Evolutionary conservation across 768 basidiomycete species (phyloP).

Genomic region (Termitomyces sp.): DNA sequence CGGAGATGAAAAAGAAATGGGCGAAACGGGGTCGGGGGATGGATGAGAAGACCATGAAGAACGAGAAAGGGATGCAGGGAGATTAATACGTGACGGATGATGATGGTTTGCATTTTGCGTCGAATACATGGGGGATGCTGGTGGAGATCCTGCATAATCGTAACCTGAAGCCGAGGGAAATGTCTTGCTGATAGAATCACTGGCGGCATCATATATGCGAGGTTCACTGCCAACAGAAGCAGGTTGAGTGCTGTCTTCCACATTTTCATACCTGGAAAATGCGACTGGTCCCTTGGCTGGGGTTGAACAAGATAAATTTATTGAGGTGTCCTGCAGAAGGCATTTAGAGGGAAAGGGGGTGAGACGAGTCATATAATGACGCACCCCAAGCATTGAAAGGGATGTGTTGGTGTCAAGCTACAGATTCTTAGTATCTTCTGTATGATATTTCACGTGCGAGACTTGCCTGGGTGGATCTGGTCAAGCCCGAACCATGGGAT

Average conservation of each 20-base stretch:
- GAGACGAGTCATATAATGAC: not conserved
- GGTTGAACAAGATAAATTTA: not conserved
- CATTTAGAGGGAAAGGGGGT: not conserved
- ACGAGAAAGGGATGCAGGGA: conserved; percentile 5
- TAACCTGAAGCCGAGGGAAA: conserved; percentile 1
- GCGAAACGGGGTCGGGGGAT: conserved; percentile 13
- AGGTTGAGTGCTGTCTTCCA: not conserved
- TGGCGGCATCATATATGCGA: conserved; percentile 11
- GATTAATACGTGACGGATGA: not conserved
- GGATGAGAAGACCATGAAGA: conserved; percentile 8
- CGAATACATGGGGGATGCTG: not conserved
- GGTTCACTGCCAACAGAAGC: not conserved
- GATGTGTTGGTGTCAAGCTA: conserved; percentile 9
- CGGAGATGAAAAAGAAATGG: conserved; percentile 26
- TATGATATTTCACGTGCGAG: not conserved
- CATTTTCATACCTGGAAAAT: not conserved
- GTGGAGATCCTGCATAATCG: not conserved
- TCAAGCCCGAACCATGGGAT: conserved; percentile 23
- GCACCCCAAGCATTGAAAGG: conserved; percentile 2
- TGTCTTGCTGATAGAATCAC: not conserved
- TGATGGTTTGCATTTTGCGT: not conserved
- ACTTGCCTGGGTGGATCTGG: conserved; percentile 19
- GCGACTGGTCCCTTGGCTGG: not conserved
- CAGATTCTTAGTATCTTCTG: not conserved
- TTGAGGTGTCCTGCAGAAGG: conserved; percentile 9